phyloP scores from a whole-genome alignment of 1,139 yeast species.

The Debaryomyces robertsiae region DNA sequence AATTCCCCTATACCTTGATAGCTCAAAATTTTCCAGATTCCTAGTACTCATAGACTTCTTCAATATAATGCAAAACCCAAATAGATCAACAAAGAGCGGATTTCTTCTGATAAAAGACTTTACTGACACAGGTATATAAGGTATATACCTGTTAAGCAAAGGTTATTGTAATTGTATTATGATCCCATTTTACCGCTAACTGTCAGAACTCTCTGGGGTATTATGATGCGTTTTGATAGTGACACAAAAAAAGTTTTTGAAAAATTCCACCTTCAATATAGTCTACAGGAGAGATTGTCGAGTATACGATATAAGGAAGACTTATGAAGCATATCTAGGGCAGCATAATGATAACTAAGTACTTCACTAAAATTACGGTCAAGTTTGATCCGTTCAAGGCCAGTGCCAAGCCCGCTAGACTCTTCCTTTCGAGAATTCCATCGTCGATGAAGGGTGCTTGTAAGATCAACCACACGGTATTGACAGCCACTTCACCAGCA shows the following conservation, averaged over 20 bases:
- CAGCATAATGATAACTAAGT: constrained; percentile 73
- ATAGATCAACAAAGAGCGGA: too few species aligned
- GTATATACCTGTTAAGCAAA: too few species aligned
- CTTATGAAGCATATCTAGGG: not conserved
- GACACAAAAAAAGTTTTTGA: not conserved
- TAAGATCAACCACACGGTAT: constrained; percentile 54
- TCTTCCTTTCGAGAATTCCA: constrained; percentile 80
- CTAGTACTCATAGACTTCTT: too few species aligned
- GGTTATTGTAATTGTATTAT: too few species aligned
- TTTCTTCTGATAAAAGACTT: too few species aligned
- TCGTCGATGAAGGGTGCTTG: constrained; percentile 59
- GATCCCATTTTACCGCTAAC: too few species aligned
- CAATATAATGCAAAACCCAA: too few species aligned
- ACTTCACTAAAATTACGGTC: constrained; percentile 74
- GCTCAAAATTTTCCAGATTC: not conserved
- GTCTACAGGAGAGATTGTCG: too few species aligned
- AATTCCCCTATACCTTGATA: not conserved
- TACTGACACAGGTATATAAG: too few species aligned
- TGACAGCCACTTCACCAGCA: constrained; percentile 39
- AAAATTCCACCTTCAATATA: not conserved
- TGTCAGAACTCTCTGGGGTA: too few species aligned
- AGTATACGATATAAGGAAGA: too few species aligned
- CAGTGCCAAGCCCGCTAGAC: constrained; percentile 80
- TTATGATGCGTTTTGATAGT: not conserved
- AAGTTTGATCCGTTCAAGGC: constrained; percentile 76